Percentiles rank a stretch among this genome's conserved stretches.
Evolutionary conservation across 2,329 filamentous ascomycete species (phyloP).

Genomic region (Aspergillus persii): DNA sequence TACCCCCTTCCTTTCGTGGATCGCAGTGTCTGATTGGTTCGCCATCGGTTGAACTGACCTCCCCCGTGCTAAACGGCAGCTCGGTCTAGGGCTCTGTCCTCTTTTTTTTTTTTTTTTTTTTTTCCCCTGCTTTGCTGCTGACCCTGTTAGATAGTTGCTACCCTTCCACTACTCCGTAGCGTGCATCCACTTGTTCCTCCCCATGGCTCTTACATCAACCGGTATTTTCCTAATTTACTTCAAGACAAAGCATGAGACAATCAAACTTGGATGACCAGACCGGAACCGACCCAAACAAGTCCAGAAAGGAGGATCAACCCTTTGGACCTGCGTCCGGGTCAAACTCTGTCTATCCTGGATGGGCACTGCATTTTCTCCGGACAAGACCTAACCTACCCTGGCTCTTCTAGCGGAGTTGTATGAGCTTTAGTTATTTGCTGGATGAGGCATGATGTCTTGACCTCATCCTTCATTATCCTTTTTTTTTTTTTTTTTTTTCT

Average conservation of each 20-base stretch:
- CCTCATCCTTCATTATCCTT: slow-evolving; percentile 28
- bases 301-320: slow-evolving; percentile 40
- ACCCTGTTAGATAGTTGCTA: slow-evolving; percentile 12
- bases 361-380: slow-evolving; percentile 30
- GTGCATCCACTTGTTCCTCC: slow-evolving; percentile 32
- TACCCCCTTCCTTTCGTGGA: slow-evolving; percentile 9
- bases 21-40: neutral
- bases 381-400: slow-evolving; percentile 30
- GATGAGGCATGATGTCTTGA: slow-evolving; percentile 37
- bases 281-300: slow-evolving; percentile 32
- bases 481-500: slow-evolving; percentile 12
- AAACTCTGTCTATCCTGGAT: slow-evolving; percentile 35
- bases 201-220: slow-evolving; percentile 38
- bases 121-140: slow-evolving; percentile 14
- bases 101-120: slow-evolving; percentile 1
- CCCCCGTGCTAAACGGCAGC: neutral
- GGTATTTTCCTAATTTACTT: slow-evolving; percentile 25
- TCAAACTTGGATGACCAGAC: slow-evolving; percentile 28
- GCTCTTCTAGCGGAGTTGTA: slow-evolving; percentile 24
- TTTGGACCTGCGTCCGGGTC: slow-evolving; percentile 41
- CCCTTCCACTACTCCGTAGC: slow-evolving; percentile 20
- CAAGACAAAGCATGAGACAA: slow-evolving; percentile 26
- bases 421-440: slow-evolving; percentile 26
- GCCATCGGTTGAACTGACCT: slow-evolving; percentile 4
- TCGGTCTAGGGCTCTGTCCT: slow-evolving; percentile 8